Evolutionary conservation across 441 rosid genomes (phyloP), one percentile per base, ranked within the genome.

Genomic region (Dalechampia spathulata): DNA sequence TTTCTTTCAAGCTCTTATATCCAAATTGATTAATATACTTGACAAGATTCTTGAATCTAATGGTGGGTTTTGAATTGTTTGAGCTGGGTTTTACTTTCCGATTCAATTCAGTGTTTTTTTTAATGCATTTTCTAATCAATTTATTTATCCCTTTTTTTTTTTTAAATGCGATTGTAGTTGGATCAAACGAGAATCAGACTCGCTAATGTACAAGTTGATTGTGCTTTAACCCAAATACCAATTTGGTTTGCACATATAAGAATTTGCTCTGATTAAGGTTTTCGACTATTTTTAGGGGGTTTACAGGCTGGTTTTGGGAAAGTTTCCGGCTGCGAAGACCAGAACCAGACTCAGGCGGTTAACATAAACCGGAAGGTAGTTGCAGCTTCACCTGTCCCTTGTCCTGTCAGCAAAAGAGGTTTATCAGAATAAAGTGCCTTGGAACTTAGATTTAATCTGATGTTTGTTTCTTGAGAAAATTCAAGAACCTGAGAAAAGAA

Each of bases 161-260:
- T 55, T 62, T 69, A 48, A 60, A 68, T 69, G 20, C 22, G 32
- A 52, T 45, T 53, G 86, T 82, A 93, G 78, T 65, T 40, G 75
- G 72, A 75, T 77, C 93, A 26, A 79, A 85, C 58, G 96, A 87
- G 74, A 90, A 93, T 82, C 48, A 82, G 86, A 57, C 62, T 79
- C 39, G 65, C 63, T 16, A 73, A 66, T 60, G 36, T 68, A 51
- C 87, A 76, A 62, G 85, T 90, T 78, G 64, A 63, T 38, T 2
- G 36, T 60, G 20, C 40, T 28, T 36, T 26, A 48, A 21, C 30
- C 22, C 7, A 19, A 17, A 11, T 7, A 21, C n/a, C n/a, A n/a
- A n/a, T n/a, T n/a, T n/a, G n/a, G n/a, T n/a, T n/a, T n/a, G n/a
- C n/a, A n/a, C n/a, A n/a, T n/a, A n/a, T n/a, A n/a, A n/a, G n/a